A percentile compares a stretch with the other conserved stretches of the same genome.
These are phyloP conservation scores for Oldenlandia corymbosa DNA, from an alignment of 257 asterid species.

Conservation along the genomic window DNA sequence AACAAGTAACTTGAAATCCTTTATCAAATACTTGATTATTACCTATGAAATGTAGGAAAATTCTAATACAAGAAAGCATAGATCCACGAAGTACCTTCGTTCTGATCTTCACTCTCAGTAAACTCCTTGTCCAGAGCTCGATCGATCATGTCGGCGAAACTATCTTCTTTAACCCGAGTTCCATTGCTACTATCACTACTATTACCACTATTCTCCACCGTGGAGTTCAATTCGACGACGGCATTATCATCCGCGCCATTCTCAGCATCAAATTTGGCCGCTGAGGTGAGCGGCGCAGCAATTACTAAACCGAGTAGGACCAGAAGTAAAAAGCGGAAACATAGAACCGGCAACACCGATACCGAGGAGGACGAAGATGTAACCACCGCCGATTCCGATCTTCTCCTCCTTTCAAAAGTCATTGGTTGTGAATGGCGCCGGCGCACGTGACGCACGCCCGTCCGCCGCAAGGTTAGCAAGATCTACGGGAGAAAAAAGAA, in stretches of 20 bases:
- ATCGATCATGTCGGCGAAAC: slow-evolving; percentile 92
- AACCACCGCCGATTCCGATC: slow-evolving; percentile 18
- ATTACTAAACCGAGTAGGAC: slow-evolving; percentile 14
- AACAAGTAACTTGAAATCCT: slow-evolving; percentile 9
- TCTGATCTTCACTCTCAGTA: slow-evolving; percentile 81
- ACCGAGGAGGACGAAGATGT: slow-evolving; percentile 18
- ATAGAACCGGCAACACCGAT: slow-evolving; percentile 7
- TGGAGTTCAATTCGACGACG: slow-evolving; percentile 4
- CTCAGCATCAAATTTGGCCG: slow-evolving; percentile 7
- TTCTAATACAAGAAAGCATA: slow-evolving; percentile 3
- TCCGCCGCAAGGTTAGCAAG: slow-evolving; percentile 33
- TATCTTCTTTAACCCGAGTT: slow-evolving; percentile 57
- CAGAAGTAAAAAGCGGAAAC: slow-evolving; percentile 13
- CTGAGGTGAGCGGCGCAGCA: slow-evolving; percentile 17
- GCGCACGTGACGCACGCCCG: slow-evolving; percentile 53
- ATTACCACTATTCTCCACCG: slow-evolving; percentile 23
- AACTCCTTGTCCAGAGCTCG: slow-evolving; percentile 94
- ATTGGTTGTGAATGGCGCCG: slow-evolving; percentile 47
- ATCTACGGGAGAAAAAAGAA: not conserved
- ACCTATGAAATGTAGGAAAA: not conserved
- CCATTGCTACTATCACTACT: slow-evolving; percentile 31
- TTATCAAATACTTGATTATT: not conserved
- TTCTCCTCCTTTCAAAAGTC: slow-evolving; percentile 34
- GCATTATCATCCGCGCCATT: slow-evolving; percentile 1
- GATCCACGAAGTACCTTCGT: slow-evolving; percentile 64